These are phyloP conservation scores for Mortierella sp. DNA, from an alignment of 371 early-diverging fungal species.

Conservation along the genomic window DNA sequence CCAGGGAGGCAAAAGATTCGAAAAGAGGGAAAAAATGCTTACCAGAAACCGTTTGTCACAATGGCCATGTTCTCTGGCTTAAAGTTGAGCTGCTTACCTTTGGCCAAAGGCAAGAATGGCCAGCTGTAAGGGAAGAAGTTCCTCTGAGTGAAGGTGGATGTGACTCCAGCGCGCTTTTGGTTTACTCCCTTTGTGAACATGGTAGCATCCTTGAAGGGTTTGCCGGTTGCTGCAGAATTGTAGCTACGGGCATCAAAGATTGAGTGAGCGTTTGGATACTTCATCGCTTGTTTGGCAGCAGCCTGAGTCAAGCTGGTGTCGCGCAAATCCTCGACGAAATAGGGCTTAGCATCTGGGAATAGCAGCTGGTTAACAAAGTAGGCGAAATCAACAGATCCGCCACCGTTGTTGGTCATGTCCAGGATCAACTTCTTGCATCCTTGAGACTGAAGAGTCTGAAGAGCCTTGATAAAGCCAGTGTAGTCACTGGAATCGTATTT, in stretches of 20 bases:
- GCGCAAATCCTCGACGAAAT: constrained; percentile 40
- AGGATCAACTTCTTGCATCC: constrained; percentile 50
- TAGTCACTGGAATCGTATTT: constrained; percentile 14
- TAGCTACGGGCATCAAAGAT: constrained; percentile 35
- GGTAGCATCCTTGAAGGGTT: constrained; percentile 32
- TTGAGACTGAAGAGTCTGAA: constrained; percentile 23
- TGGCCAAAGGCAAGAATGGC: constrained; percentile 42
- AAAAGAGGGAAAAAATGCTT: constrained; percentile 4
- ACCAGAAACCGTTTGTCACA: constrained; percentile 50
- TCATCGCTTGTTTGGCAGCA: constrained; percentile 29
- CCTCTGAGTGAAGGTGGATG: constrained; percentile 30
- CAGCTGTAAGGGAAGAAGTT: constrained; percentile 29
- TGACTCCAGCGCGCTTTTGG: constrained; percentile 21
- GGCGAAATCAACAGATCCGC: constrained; percentile 48
- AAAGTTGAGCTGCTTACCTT: constrained; percentile 25
- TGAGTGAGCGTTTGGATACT: constrained; percentile 5
- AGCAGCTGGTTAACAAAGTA: constrained; percentile 40
- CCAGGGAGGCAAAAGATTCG: neutral
- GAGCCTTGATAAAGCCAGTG: constrained; percentile 27
- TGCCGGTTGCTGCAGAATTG: constrained; percentile 13
- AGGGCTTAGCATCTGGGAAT: constrained; percentile 42
- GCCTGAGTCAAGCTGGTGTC: constrained; percentile 10
- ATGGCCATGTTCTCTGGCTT: constrained; percentile 46
- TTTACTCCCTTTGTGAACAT: constrained; percentile 47
- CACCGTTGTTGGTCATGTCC: constrained; percentile 56